Evolutionary conservation across 2,329 filamentous ascomycete species (phyloP), one percentile per base, ranked within the genome.

Genomic region (Fusarium anthophilum): DNA sequence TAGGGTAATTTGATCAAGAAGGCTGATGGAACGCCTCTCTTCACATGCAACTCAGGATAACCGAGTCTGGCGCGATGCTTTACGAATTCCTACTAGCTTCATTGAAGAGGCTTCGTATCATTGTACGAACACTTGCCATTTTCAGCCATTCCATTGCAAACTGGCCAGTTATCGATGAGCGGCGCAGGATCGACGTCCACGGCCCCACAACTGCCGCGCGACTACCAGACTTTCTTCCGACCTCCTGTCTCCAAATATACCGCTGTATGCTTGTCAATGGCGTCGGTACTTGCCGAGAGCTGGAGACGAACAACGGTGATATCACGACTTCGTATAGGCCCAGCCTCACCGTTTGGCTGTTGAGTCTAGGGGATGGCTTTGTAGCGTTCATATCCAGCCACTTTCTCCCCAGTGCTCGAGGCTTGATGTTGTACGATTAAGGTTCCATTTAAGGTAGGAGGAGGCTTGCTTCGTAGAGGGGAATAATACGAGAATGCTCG

Each of bases 151-250:
- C 6, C 30, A 47, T 26, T 26, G 43, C 26, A 35, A 43, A 28
- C 55, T 48, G 48, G 47, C 72, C 65, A 75, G 41, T 75, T 45
- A 71, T 41, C 41, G 66, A 44, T 18, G 35, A 43, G 38, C 56
- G 73, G 66, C 30, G 38, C 39, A 41, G 56, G 50, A 57, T 64
- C 66, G 58, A 66, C 53, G 50, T 37, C 20, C 38, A 45, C 66
- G 37, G 66, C 66, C 55, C 66, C 72, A 71, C 62, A 67, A 22
- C 44, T 54, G 50, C 37, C 54, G 28, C 50, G 54, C 54, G 60
- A 41, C 57, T 56, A 10, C 54, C 51, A 67, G 38, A 32, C 18
- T 37, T 47, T 39, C 35, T 51, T 12, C 37, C 32, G 11, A 57
- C 53, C 17, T 56, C 57, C 17, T 62, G 12, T 55, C n/a, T 56